phyloP scores from a whole-genome alignment of 768 basidiomycete genomes.

The Peribolospora baueri region DNA sequence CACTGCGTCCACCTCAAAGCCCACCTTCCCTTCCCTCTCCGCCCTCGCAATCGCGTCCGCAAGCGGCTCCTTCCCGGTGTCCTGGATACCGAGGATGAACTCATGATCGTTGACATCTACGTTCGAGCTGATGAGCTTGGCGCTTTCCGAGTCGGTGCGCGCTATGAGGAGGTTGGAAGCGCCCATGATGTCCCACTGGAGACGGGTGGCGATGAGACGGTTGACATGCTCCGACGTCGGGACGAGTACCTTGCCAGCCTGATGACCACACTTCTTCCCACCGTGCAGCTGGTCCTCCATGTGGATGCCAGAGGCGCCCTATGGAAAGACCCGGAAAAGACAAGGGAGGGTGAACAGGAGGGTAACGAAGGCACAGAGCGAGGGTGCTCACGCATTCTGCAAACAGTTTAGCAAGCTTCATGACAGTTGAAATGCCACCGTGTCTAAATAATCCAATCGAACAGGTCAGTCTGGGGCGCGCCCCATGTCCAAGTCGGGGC shows the following conservation, averaged over 20 bases:
- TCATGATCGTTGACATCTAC: constrained; percentile 58
- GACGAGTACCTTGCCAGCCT: constrained; percentile 78
- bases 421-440: constrained; percentile 73
- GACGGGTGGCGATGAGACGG: constrained; percentile 58
- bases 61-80: constrained; percentile 21
- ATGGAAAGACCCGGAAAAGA: not conserved
- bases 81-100: constrained; percentile 22
- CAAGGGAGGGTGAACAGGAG: not conserved
- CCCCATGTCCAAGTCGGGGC: not conserved
- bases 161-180: constrained; percentile 73
- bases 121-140: constrained; percentile 56
- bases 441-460: constrained; percentile 31
- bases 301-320: constrained; percentile 75
- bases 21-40: constrained; percentile 36
- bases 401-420: constrained; percentile 83
- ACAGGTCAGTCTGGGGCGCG: not conserved
- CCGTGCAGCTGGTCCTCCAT: constrained; percentile 86
- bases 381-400: constrained; percentile 47
- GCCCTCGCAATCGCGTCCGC: constrained; percentile 47
- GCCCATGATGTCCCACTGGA: constrained; percentile 74
- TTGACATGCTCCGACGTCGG: constrained; percentile 69
- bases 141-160: constrained; percentile 75
- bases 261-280: constrained; percentile 82
- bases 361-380: not conserved
- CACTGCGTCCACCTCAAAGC: constrained; percentile 42